Percentiles rank a stretch among this genome's conserved stretches.
Evolutionary conservation across 495 filamentous ascomycete species (phyloP).

Genomic region (Peziza echinospora): DNA sequence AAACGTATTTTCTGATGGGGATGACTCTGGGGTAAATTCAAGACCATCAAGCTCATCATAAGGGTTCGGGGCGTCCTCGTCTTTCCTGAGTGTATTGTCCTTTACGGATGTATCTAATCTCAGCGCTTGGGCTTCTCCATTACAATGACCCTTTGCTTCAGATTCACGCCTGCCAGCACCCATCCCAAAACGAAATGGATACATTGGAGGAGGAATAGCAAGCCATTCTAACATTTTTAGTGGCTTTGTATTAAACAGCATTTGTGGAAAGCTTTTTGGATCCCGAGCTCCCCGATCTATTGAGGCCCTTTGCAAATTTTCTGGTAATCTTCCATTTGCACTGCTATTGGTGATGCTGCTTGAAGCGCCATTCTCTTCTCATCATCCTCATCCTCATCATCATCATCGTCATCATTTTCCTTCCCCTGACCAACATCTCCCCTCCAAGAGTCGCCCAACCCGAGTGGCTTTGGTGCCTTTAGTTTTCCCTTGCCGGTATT

Average conservation of each 20-base stretch:
- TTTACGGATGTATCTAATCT: too few species aligned
- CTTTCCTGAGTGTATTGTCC: too few species aligned
- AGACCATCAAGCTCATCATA: background rate
- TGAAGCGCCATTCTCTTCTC: conserved; percentile 22
- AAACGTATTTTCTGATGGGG: background rate
- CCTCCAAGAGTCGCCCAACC: too few species aligned
- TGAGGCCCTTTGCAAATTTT: conserved; percentile 19
- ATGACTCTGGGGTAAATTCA: background rate
- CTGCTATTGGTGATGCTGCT: too few species aligned
- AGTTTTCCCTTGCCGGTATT: background rate
- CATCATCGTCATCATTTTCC: conserved; percentile 1
- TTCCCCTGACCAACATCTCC: conserved; percentile 8
- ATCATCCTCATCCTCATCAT: background rate
- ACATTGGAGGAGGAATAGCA: conserved; percentile 9
- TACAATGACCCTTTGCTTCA: too few species aligned
- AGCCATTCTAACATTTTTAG: conserved; percentile 61
- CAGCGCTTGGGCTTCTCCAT: too few species aligned
- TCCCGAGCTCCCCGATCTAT: conserved; percentile 33
- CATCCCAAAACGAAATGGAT: background rate
- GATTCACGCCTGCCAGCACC: too few species aligned
- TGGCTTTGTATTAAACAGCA: conserved; percentile 54
- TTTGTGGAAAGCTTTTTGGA: conserved; percentile 65
- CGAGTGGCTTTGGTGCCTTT: background rate
- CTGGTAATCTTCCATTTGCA: too few species aligned
- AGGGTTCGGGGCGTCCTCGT: too few species aligned